These are phyloP conservation scores for Colletotrichum sp. DNA, from an alignment of 2,329 filamentous ascomycete species.

Conservation along the genomic window DNA sequence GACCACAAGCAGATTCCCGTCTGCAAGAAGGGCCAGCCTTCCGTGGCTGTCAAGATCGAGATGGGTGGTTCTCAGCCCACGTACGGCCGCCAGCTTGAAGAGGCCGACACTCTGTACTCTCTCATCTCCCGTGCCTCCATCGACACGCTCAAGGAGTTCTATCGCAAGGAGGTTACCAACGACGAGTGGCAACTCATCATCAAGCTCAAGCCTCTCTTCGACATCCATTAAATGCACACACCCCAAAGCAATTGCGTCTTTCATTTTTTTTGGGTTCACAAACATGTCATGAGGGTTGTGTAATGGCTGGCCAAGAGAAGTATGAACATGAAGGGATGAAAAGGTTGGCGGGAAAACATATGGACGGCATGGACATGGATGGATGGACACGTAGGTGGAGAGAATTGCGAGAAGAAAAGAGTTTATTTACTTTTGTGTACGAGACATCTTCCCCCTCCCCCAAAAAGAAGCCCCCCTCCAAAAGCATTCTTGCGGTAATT, in stretches of 20 bases:
- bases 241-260: neutral
- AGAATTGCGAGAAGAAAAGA: slow-evolving; percentile 5
- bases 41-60: slow-evolving; percentile 97
- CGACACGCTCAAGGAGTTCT: slow-evolving; percentile 95
- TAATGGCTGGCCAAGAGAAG: neutral
- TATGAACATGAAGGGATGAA: neutral
- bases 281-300: neutral
- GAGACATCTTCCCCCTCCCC: neutral
- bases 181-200: slow-evolving; percentile 96
- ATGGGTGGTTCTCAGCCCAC: slow-evolving; percentile 88
- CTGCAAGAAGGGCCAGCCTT: slow-evolving; percentile 97
- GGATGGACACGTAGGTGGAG: neutral
- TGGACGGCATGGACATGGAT: neutral
- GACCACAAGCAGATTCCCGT: slow-evolving; percentile 94
- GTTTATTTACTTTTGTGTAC: neutral
- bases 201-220: slow-evolving; percentile 94
- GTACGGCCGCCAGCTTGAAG: slow-evolving; percentile 94
- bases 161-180: slow-evolving; percentile 83
- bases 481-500: neutral
- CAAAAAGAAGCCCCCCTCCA: neutral
- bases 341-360: neutral
- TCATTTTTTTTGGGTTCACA: neutral
- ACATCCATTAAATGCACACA: slow-evolving; percentile 68
- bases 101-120: slow-evolving; percentile 87
- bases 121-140: slow-evolving; percentile 87